phyloP scores from a whole-genome alignment of 441 rosid species.

The Adansonia madagascariensis region DNA sequence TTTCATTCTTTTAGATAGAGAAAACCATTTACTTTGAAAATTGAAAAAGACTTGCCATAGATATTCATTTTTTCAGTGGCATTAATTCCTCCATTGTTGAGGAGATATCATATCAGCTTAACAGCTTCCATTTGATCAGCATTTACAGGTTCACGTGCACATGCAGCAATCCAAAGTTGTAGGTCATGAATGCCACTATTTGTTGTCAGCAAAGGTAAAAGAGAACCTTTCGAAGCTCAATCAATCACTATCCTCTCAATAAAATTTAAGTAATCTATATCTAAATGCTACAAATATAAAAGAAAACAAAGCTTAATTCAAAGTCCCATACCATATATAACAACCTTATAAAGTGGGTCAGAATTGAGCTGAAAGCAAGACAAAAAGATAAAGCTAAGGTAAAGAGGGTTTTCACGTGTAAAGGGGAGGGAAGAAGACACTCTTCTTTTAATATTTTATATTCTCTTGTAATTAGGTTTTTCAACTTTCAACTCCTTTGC shows the following conservation, averaged over 20 bases:
- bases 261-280: neutral
- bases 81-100: neutral
- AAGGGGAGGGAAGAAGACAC: slow-evolving; percentile 13
- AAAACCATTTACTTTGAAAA: neutral
- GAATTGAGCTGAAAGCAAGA: slow-evolving; percentile 35
- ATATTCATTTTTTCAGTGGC: slow-evolving; percentile 5
- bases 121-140: too few relatives aligned
- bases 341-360: neutral
- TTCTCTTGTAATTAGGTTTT: neutral
- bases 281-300: neutral
- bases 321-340: neutral
- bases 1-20: neutral
- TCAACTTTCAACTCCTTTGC: slow-evolving; percentile 19
- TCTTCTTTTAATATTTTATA: neutral
- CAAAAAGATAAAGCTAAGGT: slow-evolving; percentile 27
- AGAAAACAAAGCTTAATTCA: neutral
- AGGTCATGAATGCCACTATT: neutral
- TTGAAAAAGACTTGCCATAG: neutral
- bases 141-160: neutral
- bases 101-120: neutral
- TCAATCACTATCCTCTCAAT: too few relatives aligned
- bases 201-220: neutral
- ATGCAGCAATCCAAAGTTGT: neutral
- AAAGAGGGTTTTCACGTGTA: slow-evolving; percentile 6
- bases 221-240: neutral